Base-by-base conservation (phyloP, 1,284 basidiomycete species). In the Porogramme epimiltina region DNA sequence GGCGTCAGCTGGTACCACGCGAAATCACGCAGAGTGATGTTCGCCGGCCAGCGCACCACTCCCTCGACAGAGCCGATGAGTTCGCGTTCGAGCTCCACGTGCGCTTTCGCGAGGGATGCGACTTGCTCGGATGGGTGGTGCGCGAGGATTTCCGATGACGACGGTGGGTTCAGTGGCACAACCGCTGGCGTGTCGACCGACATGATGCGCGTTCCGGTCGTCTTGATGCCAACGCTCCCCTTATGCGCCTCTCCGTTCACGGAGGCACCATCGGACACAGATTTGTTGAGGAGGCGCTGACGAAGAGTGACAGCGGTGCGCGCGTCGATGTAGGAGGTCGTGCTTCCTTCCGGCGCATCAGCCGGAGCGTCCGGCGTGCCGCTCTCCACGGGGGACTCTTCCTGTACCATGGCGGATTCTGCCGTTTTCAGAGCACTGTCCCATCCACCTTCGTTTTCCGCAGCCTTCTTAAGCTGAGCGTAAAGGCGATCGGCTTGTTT, bases 1-100 rank as follows among this genome's bases (percentile, higher is more conserved):
- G 97, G 96, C 42, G 95, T 87, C 45, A 96, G 74, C 70, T 93
- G 84, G 70, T 96, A 99, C 49, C 91, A 84, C 42, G 84, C 81
- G 66, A 97, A 99, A 71, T 95, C 91, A 65, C 78, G 82, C 63
- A 85, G 82, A 0, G 87, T 89, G 58, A 98, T 81, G 66, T 96
- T 98, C 44, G 86, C 74, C 0, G 96, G 96, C 85, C 92, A 99
- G 23, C 80, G 80, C 38, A 93, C 78, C 44, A 74, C 73, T 40
- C 75, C 68, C 0, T 82, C 79, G 2, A 93, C 92, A 23, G 80
- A 75, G 51, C 86, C 88, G 20, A 82, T 82, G 16, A 98, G 76
- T 63, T 95, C 93, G 22, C 80, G 80, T 60, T 91, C 81, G 46
- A 95, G 76, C 49, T 91, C 89, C 16, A 86, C 81, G 54, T 93